Evolutionary conservation across 495 filamentous ascomycete species (phyloP), one percentile per base, ranked within the genome.

Genomic region (Penicillium dipodomyicola): DNA sequence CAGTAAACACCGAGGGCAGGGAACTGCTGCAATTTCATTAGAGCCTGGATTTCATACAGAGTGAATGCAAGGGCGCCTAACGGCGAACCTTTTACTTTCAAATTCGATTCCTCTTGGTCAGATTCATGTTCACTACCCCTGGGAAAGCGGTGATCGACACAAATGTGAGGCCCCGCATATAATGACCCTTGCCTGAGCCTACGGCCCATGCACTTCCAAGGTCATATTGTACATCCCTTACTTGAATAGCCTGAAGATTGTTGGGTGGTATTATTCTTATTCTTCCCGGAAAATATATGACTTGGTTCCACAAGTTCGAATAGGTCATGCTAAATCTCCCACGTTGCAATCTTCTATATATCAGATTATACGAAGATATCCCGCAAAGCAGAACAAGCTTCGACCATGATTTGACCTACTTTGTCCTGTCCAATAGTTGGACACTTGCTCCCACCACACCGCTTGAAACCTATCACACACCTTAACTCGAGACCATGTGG

Each of bases 151-250:
- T 23, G 46, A 40, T 40, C 48, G 15, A 46, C 17, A 43, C 33
- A 46, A 55, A 33, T 62, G 37, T 11, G 9, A 20, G 37, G 5
- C 20, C 41, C 37, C 32, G 49, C 57, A 46, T 37, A 43, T 14
- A 42, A 42, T 17, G n/a, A 45, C 63, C 63, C 63, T 66, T 66
- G 32, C 63, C 27, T 60, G 17, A n/a, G 37, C 32, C 29, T 42
- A 25, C 5, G 23, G 63, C 45, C 55, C 45, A 46, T 59, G 57
- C 54, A 39, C 17, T 32, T 25, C 23, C 23, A 25, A 25, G 7
- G 27, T 29, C 10, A n/a, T n/a, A 32, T 44, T 23, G 22, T 4
- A 12, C 44, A 60, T 50, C 63, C 63, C 63, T 66, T 32, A 49
- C 63, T 56, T 58, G 23, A 20, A 48, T 44, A 19, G 1, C 14